Conservation (phyloP, 495 filamentous ascomycete genomes). For the Cenococcum geophilum region DNA sequence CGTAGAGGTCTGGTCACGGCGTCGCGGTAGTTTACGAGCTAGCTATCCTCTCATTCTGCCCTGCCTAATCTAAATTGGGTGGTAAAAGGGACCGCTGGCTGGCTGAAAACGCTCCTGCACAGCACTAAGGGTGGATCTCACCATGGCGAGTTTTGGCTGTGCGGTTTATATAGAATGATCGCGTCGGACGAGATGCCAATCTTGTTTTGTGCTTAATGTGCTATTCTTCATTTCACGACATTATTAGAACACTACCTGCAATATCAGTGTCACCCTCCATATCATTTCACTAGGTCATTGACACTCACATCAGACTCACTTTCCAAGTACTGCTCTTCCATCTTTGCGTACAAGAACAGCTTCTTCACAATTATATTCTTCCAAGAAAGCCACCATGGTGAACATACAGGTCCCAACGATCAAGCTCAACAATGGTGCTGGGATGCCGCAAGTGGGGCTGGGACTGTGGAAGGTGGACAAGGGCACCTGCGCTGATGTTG, state of each 20-base stretch:
- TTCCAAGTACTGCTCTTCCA: not conserved
- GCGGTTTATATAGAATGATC: not conserved
- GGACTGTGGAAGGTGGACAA: slow-evolving; percentile 34
- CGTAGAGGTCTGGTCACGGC: not conserved
- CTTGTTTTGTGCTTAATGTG: not conserved
- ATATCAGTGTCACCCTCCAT: too few relatives aligned
- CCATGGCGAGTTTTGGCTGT: not conserved
- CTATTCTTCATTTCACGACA: not conserved
- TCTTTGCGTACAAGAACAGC: not conserved
- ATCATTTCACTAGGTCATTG: not conserved
- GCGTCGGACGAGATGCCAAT: not conserved
- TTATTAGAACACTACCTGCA: too few relatives aligned
- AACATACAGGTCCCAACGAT: slow-evolving; percentile 15
- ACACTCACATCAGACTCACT: not conserved
- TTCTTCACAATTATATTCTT: not conserved
- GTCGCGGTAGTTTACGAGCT: not conserved
- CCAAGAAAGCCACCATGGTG: slow-evolving; percentile 9
- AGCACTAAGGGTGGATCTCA: not conserved
- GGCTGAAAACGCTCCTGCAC: not conserved
- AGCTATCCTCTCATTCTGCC: not conserved
- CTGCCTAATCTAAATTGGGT: not conserved
- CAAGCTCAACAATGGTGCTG: slow-evolving; percentile 28
- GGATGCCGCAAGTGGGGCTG: slow-evolving; percentile 35
- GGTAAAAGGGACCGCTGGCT: not conserved
- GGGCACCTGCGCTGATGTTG: slow-evolving; percentile 23